These are phyloP conservation scores for Thelonectria discophora DNA, from an alignment of 2,329 filamentous ascomycete genomes.

Conservation along the genomic window DNA sequence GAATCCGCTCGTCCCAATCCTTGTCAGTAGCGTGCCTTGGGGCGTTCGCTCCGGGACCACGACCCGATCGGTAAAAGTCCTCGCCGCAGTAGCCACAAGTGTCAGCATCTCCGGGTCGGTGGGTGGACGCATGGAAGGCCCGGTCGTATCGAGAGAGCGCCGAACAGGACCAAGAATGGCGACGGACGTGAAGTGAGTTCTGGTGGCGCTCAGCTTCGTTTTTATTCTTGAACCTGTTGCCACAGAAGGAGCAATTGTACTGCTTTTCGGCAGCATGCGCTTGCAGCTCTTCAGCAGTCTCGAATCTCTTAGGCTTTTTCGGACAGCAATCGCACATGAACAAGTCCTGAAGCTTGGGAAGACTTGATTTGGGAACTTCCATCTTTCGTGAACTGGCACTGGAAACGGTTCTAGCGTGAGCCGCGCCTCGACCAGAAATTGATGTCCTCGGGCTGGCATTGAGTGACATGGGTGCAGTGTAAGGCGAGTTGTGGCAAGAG, in stretches of 20 bases:
- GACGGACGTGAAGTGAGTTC: conserved; percentile 90
- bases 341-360: conserved; percentile 61
- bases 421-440: conserved; percentile 50
- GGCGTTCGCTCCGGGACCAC: conserved; percentile 47
- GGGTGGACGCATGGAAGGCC: conserved; percentile 85
- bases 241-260: conserved; percentile 91
- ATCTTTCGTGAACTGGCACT: conserved; percentile 62
- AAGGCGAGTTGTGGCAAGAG: conserved; percentile 59
- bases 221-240: conserved; percentile 98
- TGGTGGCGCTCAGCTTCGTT: conserved; percentile 97
- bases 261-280: conserved; percentile 94
- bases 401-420: conserved; percentile 58
- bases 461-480: conserved; percentile 57
- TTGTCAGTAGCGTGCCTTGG: conserved; percentile 71
- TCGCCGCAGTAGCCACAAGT: conserved; percentile 95
- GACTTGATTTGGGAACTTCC: conserved; percentile 57
- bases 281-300: conserved; percentile 83
- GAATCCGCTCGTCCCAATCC: conserved; percentile 87
- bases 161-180: conserved; percentile 97
- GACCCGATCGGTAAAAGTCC: conserved; percentile 73
- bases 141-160: conserved; percentile 80
- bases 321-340: conserved; percentile 92
- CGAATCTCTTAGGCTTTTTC: conserved; percentile 96
- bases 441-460: conserved; percentile 60
- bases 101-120: conserved; percentile 73